A percentile compares a stretch with the other conserved stretches of the same genome.
Evolutionary conservation across 495 filamentous ascomycete genomes (phyloP).

Genomic region (Peziza echinospora): DNA sequence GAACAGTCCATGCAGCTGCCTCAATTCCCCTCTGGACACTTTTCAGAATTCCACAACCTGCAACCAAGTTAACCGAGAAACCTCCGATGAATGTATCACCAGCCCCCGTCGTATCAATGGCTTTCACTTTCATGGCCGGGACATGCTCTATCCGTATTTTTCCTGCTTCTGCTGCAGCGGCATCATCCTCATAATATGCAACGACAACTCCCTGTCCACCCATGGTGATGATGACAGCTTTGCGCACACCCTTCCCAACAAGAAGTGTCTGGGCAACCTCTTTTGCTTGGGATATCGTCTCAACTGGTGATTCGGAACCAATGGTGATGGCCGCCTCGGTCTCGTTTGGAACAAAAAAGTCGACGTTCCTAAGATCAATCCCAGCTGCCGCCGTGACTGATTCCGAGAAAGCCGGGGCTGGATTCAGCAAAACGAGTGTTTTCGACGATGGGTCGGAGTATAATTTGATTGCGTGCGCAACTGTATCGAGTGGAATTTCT

Average conservation of each 20-base stretch:
- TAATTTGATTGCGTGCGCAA: slow-evolving; percentile 38
- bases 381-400: slow-evolving; percentile 24
- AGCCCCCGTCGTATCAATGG: slow-evolving; percentile 84
- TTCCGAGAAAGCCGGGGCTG: slow-evolving; percentile 53
- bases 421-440: slow-evolving; percentile 49
- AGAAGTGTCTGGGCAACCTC: slow-evolving; percentile 25
- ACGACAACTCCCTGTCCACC: slow-evolving; percentile 42
- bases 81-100: slow-evolving; percentile 87
- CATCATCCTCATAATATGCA: slow-evolving; percentile 33
- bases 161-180: slow-evolving; percentile 22
- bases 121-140: slow-evolving; percentile 37
- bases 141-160: slow-evolving; percentile 22
- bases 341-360: slow-evolving; percentile 75
- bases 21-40: neutral
- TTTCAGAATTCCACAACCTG: slow-evolving; percentile 20
- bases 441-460: slow-evolving; percentile 29
- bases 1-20: neutral
- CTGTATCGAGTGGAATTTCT: slow-evolving; percentile 56
- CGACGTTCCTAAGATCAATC: slow-evolving; percentile 6
- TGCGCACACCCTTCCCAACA: slow-evolving; percentile 23
- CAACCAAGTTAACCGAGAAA: slow-evolving; percentile 50
- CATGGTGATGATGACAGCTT: slow-evolving; percentile 61
- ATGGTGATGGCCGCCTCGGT: slow-evolving; percentile 48
- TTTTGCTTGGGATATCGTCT: neutral
- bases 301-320: slow-evolving; percentile 22